Evolutionary conservation across 371 early-diverging fungal species (phyloP).

Genomic region (Lichtheimia ornata): DNA sequence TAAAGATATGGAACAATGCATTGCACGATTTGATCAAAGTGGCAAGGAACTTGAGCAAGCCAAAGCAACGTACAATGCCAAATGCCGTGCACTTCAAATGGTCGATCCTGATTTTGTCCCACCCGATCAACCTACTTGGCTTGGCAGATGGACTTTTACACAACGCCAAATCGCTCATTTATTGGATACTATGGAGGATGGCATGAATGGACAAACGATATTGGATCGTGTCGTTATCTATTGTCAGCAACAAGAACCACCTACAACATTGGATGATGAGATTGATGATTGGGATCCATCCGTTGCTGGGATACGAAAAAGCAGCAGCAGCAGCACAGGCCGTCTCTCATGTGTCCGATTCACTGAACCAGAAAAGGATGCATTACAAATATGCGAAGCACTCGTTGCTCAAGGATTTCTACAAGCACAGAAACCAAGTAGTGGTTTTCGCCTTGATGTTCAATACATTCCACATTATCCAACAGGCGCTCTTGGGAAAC

Average conservation of each 20-base stretch:
- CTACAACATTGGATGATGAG: too few relatives aligned
- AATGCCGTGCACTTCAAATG: conserved; percentile 17
- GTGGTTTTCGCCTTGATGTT: background rate
- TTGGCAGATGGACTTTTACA: conserved; percentile 17
- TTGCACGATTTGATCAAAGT: background rate
- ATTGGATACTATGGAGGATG: conserved; percentile 8
- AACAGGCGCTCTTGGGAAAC: background rate
- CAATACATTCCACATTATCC: background rate
- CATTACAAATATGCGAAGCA: conserved; percentile 9
- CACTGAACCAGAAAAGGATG: conserved; percentile 10
- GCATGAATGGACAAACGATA: conserved; percentile 5
- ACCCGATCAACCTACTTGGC: conserved; percentile 7
- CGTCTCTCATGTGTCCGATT: conserved; percentile 1
- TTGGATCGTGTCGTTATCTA: conserved; percentile 2
- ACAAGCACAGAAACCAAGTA: background rate
- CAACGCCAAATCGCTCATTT: conserved; percentile 15
- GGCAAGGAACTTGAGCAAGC: conserved; percentile 17
- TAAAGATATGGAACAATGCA: background rate
- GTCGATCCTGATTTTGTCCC: conserved; percentile 17
- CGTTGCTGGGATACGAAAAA: background rate
- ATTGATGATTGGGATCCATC: too few relatives aligned
- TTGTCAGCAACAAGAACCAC: background rate
- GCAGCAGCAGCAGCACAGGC: background rate
- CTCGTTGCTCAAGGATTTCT: conserved; percentile 13
- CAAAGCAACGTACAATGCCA: conserved; percentile 11